Evolutionary conservation across 2,329 filamentous ascomycete genomes (phyloP).

Genomic region (Chaetomiaceae sp.): DNA sequence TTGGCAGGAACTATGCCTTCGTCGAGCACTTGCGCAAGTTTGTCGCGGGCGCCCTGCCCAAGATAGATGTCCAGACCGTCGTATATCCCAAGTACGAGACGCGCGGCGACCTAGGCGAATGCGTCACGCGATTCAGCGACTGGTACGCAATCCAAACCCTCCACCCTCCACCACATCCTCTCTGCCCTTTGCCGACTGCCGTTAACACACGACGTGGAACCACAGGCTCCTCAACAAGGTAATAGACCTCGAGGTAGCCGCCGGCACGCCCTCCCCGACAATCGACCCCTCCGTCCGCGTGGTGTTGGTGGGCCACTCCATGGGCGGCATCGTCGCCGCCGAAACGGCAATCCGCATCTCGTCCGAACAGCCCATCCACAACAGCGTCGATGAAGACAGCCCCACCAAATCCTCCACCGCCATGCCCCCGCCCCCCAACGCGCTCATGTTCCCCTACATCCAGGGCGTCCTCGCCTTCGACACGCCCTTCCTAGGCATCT

Average conservation of each 20-base stretch:
- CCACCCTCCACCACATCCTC: background rate
- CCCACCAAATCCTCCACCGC: constrained; percentile 36
- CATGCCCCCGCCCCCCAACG: constrained; percentile 41
- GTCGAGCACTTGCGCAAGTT: constrained; percentile 65
- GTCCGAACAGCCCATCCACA: constrained; percentile 51
- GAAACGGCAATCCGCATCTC: constrained; percentile 75
- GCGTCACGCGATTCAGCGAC: constrained; percentile 68
- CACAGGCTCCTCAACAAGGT: constrained; percentile 80
- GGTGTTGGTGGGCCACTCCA: constrained; percentile 81
- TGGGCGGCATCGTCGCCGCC: constrained; percentile 90
- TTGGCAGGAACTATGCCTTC: constrained; percentile 61
- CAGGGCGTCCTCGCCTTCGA: constrained; percentile 90
- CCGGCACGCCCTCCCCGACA: constrained; percentile 74
- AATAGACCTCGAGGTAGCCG: constrained; percentile 87
- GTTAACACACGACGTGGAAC: background rate
- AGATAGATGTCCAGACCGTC: constrained; percentile 60
- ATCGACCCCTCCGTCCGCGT: constrained; percentile 80
- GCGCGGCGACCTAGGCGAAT: constrained; percentile 67
- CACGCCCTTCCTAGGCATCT: constrained; percentile 83
- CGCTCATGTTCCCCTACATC: constrained; percentile 88
- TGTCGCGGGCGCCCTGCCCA: constrained; percentile 62
- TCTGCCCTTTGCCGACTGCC: background rate
- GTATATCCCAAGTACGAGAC: constrained; percentile 82
- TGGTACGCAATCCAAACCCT: constrained; percentile 49
- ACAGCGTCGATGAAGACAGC: constrained; percentile 36